phyloP scores from a whole-genome alignment of 2,329 filamentous ascomycete species.

The Magnaporthiopsis rhizophila region DNA sequence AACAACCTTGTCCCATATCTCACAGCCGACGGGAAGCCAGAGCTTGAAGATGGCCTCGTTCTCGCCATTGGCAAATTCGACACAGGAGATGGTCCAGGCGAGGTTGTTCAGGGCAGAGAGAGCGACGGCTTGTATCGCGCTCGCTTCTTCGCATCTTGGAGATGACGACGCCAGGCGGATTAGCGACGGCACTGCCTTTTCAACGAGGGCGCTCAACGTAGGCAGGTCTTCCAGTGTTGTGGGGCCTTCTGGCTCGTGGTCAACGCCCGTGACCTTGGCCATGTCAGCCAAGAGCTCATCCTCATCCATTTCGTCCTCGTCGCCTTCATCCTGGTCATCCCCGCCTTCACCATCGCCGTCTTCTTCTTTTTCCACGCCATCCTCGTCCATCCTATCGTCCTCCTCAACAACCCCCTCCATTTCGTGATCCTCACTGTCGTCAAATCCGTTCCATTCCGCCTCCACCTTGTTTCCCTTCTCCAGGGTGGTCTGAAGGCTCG shows the following conservation, averaged over 20 bases:
- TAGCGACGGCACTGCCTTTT: constrained; percentile 38
- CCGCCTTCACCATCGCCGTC: constrained; percentile 28
- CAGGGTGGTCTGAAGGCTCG: constrained; percentile 44
- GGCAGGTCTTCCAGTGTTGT: constrained; percentile 42
- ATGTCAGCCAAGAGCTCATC: constrained; percentile 50
- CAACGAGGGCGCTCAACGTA: constrained; percentile 40
- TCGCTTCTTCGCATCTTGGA: constrained; percentile 30
- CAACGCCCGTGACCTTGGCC: constrained; percentile 50
- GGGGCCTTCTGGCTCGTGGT: constrained; percentile 30
- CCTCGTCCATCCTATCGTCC: constrained; percentile 25
- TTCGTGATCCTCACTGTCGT: constrained; percentile 14
- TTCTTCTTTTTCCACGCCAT: constrained; percentile 23
- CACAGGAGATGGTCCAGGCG: constrained; percentile 55
- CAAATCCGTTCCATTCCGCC: constrained; percentile 31
- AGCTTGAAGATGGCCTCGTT: constrained; percentile 42
- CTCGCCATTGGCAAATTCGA: constrained; percentile 48
- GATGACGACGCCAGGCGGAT: constrained; percentile 36
- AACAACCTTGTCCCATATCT: constrained; percentile 51
- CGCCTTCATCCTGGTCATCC: constrained; percentile 28
- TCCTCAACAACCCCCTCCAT: constrained; percentile 26
- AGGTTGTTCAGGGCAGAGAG: constrained; percentile 59
- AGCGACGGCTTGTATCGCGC: constrained; percentile 42
- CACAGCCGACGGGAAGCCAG: constrained; percentile 46
- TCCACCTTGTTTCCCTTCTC: constrained; percentile 33
- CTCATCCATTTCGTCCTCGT: constrained; percentile 26